Conservation (phyloP, 805 yeast genomes). For the Candida manassasensis region DNA sequence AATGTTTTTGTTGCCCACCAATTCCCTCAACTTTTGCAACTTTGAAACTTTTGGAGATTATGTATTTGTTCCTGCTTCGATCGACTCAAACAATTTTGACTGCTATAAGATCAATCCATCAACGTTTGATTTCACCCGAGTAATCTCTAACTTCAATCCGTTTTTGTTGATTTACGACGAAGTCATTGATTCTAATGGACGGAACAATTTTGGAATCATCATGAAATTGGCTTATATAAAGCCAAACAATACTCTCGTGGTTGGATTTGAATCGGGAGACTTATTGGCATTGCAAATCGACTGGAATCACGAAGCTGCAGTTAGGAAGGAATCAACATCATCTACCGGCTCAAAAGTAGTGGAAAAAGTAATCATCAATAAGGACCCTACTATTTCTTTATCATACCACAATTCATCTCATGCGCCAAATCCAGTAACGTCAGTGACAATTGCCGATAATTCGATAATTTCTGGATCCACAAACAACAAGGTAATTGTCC, state of each 20-base stretch:
- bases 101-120: conserved; percentile 34
- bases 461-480: conserved; percentile 45
- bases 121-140: conserved; percentile 21
- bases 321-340: background rate
- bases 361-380: conserved; percentile 20
- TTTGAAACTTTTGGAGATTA: conserved; percentile 38
- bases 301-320: conserved; percentile 1
- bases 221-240: conserved; percentile 50
- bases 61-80: conserved; percentile 58
- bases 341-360: too few relatives aligned
- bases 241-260: conserved; percentile 23
- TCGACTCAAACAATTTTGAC: conserved; percentile 61
- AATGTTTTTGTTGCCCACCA: conserved; percentile 54
- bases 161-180: conserved; percentile 12
- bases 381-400: conserved; percentile 16
- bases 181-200: conserved; percentile 11
- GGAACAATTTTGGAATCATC: conserved; percentile 57
- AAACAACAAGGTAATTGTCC: conserved; percentile 34
- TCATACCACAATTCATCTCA: conserved; percentile 30
- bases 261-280: conserved; percentile 78
- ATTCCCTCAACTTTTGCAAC: conserved; percentile 68
- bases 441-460: conserved; percentile 30
- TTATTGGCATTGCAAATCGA: conserved; percentile 24
- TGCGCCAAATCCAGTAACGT: conserved; percentile 52
- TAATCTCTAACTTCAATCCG: conserved; percentile 29